Evolutionary conservation across 345 rosid species (phyloP).

Genomic region (Moringa oleifera): DNA sequence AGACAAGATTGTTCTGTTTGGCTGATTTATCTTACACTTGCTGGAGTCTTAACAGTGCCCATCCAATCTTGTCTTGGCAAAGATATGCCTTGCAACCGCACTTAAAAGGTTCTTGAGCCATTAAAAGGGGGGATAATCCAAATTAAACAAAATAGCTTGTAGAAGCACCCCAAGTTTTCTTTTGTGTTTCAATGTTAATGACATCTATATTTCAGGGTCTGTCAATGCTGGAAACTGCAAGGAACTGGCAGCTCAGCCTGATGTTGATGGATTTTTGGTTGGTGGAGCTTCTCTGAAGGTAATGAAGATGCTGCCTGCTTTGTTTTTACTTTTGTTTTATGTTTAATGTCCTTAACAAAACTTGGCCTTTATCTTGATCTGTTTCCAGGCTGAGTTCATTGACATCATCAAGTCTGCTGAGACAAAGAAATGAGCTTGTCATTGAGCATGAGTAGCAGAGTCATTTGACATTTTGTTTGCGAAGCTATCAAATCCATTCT

Average conservation of each 20-base stretch:
- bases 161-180: not conserved
- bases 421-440: not conserved
- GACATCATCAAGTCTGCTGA: conserved; percentile 50
- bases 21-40: too few relatives aligned
- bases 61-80: too few relatives aligned
- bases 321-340: not conserved
- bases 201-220: conserved; percentile 42
- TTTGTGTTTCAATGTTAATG: not conserved
- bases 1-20: too few relatives aligned
- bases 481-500: not conserved
- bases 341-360: too few relatives aligned
- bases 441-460: not conserved
- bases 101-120: too few relatives aligned
- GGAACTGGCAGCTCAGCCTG: conserved; percentile 66
- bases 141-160: too few relatives aligned
- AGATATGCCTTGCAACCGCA: too few relatives aligned
- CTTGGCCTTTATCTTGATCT: not conserved
- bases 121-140: not conserved
- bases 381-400: conserved; percentile 48
- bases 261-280: conserved; percentile 88
- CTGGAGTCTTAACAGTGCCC: too few relatives aligned
- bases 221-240: conserved; percentile 81
- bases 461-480: not conserved
- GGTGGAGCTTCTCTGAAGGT: conserved; percentile 93
- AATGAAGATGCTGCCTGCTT: not conserved